Conservation (phyloP, 495 filamentous ascomycete species). For the Trichoderma asperelloides region DNA sequence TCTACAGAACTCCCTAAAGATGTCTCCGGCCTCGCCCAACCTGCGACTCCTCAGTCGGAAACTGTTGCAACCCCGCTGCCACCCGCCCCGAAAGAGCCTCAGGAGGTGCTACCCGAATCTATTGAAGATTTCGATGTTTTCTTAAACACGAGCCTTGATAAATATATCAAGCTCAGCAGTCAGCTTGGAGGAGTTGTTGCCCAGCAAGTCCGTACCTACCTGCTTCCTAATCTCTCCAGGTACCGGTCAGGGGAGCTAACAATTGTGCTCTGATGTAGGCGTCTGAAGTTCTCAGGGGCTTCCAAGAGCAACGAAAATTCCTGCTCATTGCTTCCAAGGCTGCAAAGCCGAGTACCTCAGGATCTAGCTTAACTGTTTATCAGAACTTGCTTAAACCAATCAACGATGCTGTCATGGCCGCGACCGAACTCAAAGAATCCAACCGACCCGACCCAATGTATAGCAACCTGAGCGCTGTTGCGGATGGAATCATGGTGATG, state of each 20-base stretch:
- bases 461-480: conserved; percentile 75
- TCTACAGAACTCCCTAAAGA: conserved; percentile 50
- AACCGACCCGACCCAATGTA: conserved; percentile 63
- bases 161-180: conserved; percentile 68
- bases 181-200: conserved; percentile 68
- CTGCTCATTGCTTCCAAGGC: conserved; percentile 82
- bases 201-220: conserved; percentile 54
- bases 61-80: conserved; percentile 18
- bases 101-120: conserved; percentile 59
- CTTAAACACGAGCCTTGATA: conserved; percentile 63
- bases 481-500: conserved; percentile 76
- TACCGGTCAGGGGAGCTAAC: neutral
- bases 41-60: conserved; percentile 23
- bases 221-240: neutral
- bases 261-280: conserved; percentile 16
- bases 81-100: conserved; percentile 36
- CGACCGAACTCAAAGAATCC: conserved; percentile 67
- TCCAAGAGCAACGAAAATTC: conserved; percentile 78
- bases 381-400: conserved; percentile 63
- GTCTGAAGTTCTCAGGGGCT: conserved; percentile 39
- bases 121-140: conserved; percentile 81
- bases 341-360: conserved; percentile 74
- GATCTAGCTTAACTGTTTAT: conserved; percentile 57
- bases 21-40: conserved; percentile 23
- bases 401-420: conserved; percentile 64